These are phyloP conservation scores for Plasmopara viticola DNA, from an alignment of 352 stramenopile genomes.

Conservation along the genomic window DNA sequence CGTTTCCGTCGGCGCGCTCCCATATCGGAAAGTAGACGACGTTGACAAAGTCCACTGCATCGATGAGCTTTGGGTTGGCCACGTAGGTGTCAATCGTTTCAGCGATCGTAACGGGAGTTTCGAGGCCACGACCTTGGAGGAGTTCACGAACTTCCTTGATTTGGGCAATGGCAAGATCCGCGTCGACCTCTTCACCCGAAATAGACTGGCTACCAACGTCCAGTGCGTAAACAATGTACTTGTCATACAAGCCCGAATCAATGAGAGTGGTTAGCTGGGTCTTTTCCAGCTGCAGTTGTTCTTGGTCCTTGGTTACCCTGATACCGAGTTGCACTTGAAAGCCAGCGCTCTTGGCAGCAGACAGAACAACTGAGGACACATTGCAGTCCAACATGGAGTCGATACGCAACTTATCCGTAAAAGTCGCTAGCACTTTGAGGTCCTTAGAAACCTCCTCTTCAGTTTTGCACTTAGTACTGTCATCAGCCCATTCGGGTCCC, in stretches of 20 bases:
- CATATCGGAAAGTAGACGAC: slow-evolving; percentile 80
- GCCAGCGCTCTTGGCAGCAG: slow-evolving; percentile 34
- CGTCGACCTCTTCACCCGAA: slow-evolving; percentile 53
- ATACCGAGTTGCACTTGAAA: slow-evolving; percentile 59
- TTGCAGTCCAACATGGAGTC: slow-evolving; percentile 57
- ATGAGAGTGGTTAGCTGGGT: slow-evolving; percentile 35
- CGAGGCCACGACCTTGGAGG: slow-evolving; percentile 28
- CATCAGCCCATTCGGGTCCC: slow-evolving; percentile 37
- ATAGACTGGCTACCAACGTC: slow-evolving; percentile 63
- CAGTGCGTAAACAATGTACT: slow-evolving; percentile 38
- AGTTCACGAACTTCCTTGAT: slow-evolving; percentile 44
- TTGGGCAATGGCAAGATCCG: slow-evolving; percentile 43
- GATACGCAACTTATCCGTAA: slow-evolving; percentile 56
- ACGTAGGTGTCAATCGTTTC: slow-evolving; percentile 70
- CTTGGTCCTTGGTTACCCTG: slow-evolving; percentile 37
- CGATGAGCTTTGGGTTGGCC: slow-evolving; percentile 41
- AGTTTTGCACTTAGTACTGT: slow-evolving; percentile 42
- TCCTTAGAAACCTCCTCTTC: slow-evolving; percentile 38
- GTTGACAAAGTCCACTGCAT: slow-evolving; percentile 63
- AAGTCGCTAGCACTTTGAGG: slow-evolving; percentile 37
- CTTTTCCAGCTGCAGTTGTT: slow-evolving; percentile 43
- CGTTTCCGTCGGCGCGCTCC: slow-evolving; percentile 41
- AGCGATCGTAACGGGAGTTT: slow-evolving; percentile 57
- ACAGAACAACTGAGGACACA: slow-evolving; percentile 37
- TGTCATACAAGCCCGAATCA: slow-evolving; percentile 32